Base-by-base conservation (phyloP, 495 filamentous ascomycete species). In the Daldinia grandis region DNA sequence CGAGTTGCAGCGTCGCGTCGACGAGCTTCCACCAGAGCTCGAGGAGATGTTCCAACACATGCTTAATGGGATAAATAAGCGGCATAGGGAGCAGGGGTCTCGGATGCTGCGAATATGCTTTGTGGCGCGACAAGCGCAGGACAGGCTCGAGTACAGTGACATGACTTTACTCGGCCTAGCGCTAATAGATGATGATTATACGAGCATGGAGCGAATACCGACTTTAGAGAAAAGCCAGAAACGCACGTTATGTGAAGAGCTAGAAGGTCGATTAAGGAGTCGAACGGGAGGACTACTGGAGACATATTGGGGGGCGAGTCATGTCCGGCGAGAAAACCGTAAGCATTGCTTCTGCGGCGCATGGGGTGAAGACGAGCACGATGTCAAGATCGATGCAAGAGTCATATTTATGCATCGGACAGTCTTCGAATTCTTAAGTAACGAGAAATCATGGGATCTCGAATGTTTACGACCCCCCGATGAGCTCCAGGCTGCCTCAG, bases 11-110 rank as follows among this genome's bases (percentile, higher is more conserved):
- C 55, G 27, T 6, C 69, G 76, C 1, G 38, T 78, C 0, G 60
- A 74, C 19, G 70, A 76, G 17, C 59, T 78, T 0, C 76, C 76
- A 0, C 58, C 70, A 0, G 76, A 78, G 31, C 62, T 78, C 1
- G 73, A 76, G 37, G 53, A 68, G 19, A 53, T 78, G 14, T 78
- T 78, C 58, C 17, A 47, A 12, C 76, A 76, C 35, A 78, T 78
- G 69, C 50, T 77, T 1, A 21, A 12, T 3, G 67, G 51, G 21
- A 44, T 76, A 0, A 30, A 62, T 1, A 33, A 17, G 21, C 70
- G 62, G 0, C 31, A 76, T 25, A 33, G 42, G 0, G 35, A 58
- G n/a, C 38, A 71, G 30, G 42, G n/a, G 17, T 56, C 73, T 1
- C 31, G 33, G 24, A 19, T 70, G 0, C 24, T 75, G 17, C 27